Percentiles rank a stretch among this genome's conserved stretches.
These are phyloP conservation scores for Solanum lycopersicoides DNA, from an alignment of 257 asterid species.

Conservation along the genomic window DNA sequence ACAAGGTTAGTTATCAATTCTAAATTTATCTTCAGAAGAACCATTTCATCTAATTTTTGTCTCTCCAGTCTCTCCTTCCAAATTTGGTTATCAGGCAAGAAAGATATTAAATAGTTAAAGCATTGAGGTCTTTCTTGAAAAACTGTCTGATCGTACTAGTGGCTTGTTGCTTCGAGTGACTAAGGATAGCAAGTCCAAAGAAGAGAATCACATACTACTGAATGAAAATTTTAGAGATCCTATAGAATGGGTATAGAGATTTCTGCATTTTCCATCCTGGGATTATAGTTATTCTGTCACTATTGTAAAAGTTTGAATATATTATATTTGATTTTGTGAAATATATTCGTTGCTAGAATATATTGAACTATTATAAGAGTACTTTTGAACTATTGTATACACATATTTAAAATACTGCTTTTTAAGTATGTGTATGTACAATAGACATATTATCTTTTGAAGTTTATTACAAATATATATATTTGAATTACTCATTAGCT, in stretches of 20 bases:
- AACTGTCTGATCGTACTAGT: conserved; percentile 75
- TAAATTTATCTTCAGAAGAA: background rate
- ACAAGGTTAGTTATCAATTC: conserved; percentile 44
- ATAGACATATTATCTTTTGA: no score
- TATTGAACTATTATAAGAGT: no score
- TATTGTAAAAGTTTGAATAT: background rate
- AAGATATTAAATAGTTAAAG: background rate
- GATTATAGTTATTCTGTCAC: no score
- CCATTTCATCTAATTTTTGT: background rate
- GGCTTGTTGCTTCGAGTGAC: conserved; percentile 57
- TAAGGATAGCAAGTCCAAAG: conserved; percentile 56
- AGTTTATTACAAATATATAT: no score
- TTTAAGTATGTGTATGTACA: no score
- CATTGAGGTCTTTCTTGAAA: conserved; percentile 17
- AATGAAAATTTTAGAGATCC: conserved; percentile 71
- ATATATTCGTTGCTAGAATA: no score
- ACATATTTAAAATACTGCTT: no score
- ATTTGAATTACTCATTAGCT: no score
- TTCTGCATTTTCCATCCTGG: no score
- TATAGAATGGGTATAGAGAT: conserved; percentile 55
- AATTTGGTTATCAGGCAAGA: background rate
- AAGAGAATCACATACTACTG: conserved; percentile 67
- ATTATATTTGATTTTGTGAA: background rate
- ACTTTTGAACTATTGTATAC: no score
- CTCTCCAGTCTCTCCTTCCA: background rate